phyloP scores from a whole-genome alignment of 148 eudicot species.

The Cornus florida region DNA sequence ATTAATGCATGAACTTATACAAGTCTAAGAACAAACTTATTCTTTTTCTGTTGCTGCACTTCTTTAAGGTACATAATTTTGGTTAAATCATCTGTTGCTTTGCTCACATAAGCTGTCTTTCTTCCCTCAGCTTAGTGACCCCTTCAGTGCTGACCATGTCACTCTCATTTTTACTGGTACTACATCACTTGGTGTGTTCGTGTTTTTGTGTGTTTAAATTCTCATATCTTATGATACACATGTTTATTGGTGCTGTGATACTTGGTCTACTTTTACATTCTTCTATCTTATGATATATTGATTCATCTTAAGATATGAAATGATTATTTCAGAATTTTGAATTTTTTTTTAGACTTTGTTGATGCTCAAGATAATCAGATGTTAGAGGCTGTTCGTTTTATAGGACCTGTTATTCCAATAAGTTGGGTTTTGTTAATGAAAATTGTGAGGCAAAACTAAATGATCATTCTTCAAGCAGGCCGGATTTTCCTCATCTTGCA shows the following conservation, averaged over 20 bases:
- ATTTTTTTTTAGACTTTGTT: not conserved
- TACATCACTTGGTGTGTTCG: not conserved
- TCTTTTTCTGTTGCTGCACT: no score
- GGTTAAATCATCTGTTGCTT: no score
- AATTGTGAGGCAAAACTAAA: not conserved
- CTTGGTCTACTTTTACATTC: not conserved
- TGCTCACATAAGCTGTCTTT: not conserved
- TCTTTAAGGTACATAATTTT: no score
- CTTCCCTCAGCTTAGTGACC: not conserved
- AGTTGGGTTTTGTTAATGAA: not conserved
- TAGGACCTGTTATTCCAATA: not conserved
- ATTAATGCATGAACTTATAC: no score
- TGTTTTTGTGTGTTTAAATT: not conserved
- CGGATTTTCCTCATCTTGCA: slow-evolving; percentile 72
- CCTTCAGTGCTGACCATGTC: not conserved
- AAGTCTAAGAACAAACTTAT: no score
- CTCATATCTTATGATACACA: not conserved
- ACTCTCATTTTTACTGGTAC: not conserved
- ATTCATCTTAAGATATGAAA: not conserved
- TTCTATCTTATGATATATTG: not conserved
- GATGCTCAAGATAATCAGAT: not conserved
- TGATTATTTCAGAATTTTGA: not conserved
- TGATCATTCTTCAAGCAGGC: slow-evolving; percentile 34
- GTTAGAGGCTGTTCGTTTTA: not conserved
- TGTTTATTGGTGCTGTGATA: no score